Evolutionary conservation across 768 basidiomycete genomes (phyloP), one percentile per base, ranked within the genome.

Genomic region (Auricularia heimuer): DNA sequence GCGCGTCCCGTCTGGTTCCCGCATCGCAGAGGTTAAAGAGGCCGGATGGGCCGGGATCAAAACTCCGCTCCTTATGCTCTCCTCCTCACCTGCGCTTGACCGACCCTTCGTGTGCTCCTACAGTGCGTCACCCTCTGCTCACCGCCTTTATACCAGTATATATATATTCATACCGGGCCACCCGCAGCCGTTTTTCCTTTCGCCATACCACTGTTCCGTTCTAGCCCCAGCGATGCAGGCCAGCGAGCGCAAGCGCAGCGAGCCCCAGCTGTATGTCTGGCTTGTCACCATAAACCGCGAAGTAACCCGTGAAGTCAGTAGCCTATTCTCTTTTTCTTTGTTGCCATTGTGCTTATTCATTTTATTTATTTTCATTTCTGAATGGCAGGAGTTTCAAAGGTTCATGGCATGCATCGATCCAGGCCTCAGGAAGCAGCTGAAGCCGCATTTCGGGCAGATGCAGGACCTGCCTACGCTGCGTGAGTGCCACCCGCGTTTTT

Each of bases 261-360:
- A 60, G 56, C 56, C 56, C 11, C 56, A 60, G 24, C 34, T 60
- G 56, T 60, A 60, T 35, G 56, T 60, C 2, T 60, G 56, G 56
- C 11, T 60, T 11, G 56, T 60, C 24, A 60, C 56, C 24, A 60
- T 60, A 12, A 60, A 60, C 56, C 56, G 56, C 56, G 56, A 60
- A 35, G 56, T 60, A 4, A 60, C 56, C 12, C 29, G 56, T n/a
- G 56, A 60, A 35, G 56, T 35, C 8, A 60, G 56, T 60, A 6
- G 4, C 29, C 18, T 14, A 12, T 4, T 11, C 18, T 54, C 7
- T 18, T 54, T 29, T 60, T 6, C 11, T 24, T 29, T 33, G 4
- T 60, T 18, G 21, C 47, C 18, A 16, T 51, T 51, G 14, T 16
- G 44, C 11, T 45, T 45, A 45, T 45, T 10, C 10, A 18, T 10